Evolutionary conservation across 306 rosid species (phyloP).

Genomic region (Quercus dentata): DNA sequence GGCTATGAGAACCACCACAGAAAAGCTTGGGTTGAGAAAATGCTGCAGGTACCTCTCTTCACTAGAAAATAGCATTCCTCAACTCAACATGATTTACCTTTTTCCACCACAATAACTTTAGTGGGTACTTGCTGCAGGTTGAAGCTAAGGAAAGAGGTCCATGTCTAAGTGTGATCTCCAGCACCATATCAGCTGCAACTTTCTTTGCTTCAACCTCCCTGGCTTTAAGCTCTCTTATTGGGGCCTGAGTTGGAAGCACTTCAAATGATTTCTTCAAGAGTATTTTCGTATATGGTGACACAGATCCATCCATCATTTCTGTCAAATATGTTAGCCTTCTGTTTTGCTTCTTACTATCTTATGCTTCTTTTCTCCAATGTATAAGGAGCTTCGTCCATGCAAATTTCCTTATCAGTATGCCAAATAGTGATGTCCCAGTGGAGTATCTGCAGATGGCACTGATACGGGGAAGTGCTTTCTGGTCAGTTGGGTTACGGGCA

Average conservation of each 20-base stretch:
- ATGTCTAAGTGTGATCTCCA: not conserved
- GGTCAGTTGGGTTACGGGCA: not conserved
- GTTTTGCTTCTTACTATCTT: not conserved
- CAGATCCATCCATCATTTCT: not conserved
- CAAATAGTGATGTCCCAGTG: not conserved
- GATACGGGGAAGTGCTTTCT: not conserved
- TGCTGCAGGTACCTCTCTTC: not conserved
- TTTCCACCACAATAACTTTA: not conserved
- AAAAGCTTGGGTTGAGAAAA: not conserved
- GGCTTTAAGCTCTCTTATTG: not conserved
- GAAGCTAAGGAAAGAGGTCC: not conserved
- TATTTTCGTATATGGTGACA: not conserved
- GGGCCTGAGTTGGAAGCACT: not conserved
- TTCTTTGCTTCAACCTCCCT: not conserved
- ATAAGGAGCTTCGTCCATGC: not conserved
- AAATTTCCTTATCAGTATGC: not conserved
- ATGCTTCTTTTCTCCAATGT: not conserved
- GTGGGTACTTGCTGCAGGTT: conserved; percentile 2
- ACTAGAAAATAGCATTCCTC: not conserved
- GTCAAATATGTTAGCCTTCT: not conserved
- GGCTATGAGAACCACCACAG: not conserved
- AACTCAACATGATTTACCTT: not conserved
- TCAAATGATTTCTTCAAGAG: not conserved
- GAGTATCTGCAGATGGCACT: not conserved
- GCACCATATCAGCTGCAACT: not conserved